Evolutionary conservation across 2,329 filamentous ascomycete genomes (phyloP).

Genomic region (Chrysoporthe deuterocubensis): DNA sequence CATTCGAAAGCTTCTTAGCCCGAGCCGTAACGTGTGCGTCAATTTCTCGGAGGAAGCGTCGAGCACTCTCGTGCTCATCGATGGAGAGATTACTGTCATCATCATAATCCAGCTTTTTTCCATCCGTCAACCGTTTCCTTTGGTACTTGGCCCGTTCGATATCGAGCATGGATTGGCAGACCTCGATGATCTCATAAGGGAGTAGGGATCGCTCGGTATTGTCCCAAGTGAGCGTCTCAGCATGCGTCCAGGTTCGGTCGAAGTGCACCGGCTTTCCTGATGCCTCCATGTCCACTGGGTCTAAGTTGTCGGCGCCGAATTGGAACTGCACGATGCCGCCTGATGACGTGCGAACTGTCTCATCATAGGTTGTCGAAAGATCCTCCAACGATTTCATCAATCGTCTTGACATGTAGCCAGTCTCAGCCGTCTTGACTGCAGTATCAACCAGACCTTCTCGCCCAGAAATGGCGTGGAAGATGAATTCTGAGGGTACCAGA

Average conservation of each 20-base stretch:
- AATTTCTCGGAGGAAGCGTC: conserved; percentile 81
- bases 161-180: conserved; percentile 71
- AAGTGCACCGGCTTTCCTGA: conserved; percentile 92
- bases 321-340: conserved; percentile 94
- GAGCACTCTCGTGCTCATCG: conserved; percentile 80
- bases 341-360: conserved; percentile 90
- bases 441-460: conserved; percentile 99
- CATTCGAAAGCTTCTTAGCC: conserved; percentile 63
- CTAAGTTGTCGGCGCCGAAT: conserved; percentile 93
- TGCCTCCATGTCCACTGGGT: conserved; percentile 97
- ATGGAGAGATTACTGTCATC: conserved; percentile 71
- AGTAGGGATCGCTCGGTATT: conserved; percentile 75
- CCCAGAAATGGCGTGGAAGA: conserved; percentile 98
- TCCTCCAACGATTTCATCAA: conserved; percentile 98
- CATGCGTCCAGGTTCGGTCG: conserved; percentile 85
- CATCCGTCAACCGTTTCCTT: conserved; percentile 63
- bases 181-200: conserved; percentile 71
- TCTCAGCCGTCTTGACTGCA: conserved; percentile 97
- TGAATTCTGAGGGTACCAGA: conserved; percentile 86
- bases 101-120: conserved; percentile 67
- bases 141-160: conserved; percentile 68
- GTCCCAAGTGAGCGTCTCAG: conserved; percentile 75
- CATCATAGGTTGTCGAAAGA: conserved; percentile 88
- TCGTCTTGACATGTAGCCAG: conserved; percentile 97
- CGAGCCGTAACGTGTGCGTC: conserved; percentile 69